A percentile compares a stretch with the other conserved stretches of the same genome.
Evolutionary conservation across 2,329 filamentous ascomycete species (phyloP).

Genomic region (Periglandula ipomoeae): DNA sequence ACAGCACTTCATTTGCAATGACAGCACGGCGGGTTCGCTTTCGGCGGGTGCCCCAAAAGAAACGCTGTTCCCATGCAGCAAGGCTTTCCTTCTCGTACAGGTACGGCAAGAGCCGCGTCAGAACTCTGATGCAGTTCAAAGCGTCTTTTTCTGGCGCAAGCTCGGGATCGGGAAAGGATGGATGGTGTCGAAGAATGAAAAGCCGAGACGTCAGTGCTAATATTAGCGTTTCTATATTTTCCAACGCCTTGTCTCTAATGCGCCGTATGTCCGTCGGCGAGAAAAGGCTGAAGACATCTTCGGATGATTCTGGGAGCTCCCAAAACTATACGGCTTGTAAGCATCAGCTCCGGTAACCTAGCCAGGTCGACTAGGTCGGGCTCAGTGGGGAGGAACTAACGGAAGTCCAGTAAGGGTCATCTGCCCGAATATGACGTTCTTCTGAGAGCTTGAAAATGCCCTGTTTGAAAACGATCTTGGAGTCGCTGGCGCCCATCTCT

Average conservation of each 20-base stretch:
- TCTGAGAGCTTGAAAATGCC: conserved; percentile 96
- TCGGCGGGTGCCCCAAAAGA: conserved; percentile 78
- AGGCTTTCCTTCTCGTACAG: conserved; percentile 84
- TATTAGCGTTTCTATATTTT: conserved; percentile 84
- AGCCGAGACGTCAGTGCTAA: conserved; percentile 76
- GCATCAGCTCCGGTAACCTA: conserved; percentile 1
- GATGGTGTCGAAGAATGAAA: conserved; percentile 74
- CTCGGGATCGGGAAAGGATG: conserved; percentile 81
- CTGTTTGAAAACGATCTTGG: conserved; percentile 97
- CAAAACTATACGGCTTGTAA: conserved; percentile 60
- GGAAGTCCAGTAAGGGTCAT: conserved; percentile 88
- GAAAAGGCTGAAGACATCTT: conserved; percentile 96
- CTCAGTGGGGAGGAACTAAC: conserved; percentile 50
- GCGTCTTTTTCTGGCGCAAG: conserved; percentile 77
- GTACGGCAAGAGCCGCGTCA: conserved; percentile 84
- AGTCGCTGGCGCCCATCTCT: conserved; percentile 92
- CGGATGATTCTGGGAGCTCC: conserved; percentile 90
- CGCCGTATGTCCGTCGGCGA: conserved; percentile 81
- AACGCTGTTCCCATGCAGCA: conserved; percentile 77
- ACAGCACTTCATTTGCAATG: conserved; percentile 67
- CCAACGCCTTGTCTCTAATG: conserved; percentile 73
- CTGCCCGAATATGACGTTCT: conserved; percentile 74
- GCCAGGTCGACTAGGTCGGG: background rate
- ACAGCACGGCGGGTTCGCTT: conserved; percentile 60
- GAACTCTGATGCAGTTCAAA: conserved; percentile 88